These are phyloP conservation scores for Talaromyces sp. DNA, from an alignment of 2,329 filamentous ascomycete genomes.

Conservation along the genomic window DNA sequence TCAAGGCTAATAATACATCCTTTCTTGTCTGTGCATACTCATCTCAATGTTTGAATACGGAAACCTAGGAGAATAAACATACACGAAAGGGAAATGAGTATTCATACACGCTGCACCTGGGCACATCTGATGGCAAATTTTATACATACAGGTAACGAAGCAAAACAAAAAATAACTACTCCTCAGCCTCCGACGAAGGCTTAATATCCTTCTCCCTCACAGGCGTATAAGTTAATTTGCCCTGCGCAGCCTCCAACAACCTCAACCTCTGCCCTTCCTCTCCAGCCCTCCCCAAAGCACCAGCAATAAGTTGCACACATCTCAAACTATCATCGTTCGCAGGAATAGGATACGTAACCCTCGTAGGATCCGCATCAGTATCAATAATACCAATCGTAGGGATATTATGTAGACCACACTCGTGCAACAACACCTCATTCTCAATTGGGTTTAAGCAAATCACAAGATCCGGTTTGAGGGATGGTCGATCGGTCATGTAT, in stretches of 20 bases:
- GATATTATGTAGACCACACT: conserved; percentile 81
- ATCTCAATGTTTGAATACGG: no score
- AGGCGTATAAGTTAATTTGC: conserved; percentile 55
- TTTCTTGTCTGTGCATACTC: no score
- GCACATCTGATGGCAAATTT: background rate
- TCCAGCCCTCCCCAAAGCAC: conserved; percentile 78
- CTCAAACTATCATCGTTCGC: conserved; percentile 95
- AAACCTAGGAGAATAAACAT: no score
- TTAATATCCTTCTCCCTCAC: conserved; percentile 20
- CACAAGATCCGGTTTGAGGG: conserved; percentile 80
- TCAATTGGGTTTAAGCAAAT: conserved; percentile 89
- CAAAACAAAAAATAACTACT: conserved; percentile 16
- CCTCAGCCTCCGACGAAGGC: conserved; percentile 16
- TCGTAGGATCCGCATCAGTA: conserved; percentile 84
- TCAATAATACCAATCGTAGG: conserved; percentile 94
- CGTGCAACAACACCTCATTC: conserved; percentile 84
- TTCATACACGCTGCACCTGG: conserved; percentile 23
- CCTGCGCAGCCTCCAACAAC: conserved; percentile 56
- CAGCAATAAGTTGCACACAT: conserved; percentile 73
- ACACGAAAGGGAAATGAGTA: no score
- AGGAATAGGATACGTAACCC: conserved; percentile 94
- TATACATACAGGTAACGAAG: background rate
- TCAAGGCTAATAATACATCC: no score
- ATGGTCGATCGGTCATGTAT: conserved; percentile 58
- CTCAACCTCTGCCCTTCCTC: conserved; percentile 68